Evolutionary conservation across 1,284 basidiomycete genomes (phyloP).

Genomic region (Gymnopus androsaceus): DNA sequence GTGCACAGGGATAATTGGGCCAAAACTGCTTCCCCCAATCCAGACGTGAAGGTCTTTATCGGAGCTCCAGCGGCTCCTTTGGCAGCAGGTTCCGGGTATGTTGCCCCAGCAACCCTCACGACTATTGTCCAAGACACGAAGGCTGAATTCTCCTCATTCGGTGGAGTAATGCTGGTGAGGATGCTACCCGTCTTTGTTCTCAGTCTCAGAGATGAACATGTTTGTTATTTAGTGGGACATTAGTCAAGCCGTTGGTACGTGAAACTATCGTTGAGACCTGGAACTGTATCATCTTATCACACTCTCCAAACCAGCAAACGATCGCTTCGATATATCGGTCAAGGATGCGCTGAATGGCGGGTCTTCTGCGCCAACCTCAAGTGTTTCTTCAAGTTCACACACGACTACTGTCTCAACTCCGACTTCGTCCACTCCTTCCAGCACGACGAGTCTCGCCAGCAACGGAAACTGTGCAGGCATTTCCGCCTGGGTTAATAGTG

Average conservation of each 20-base stretch:
- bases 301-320: conserved; percentile 44
- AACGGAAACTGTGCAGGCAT: conserved; percentile 48
- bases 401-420: conserved; percentile 29
- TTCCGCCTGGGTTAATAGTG: conserved; percentile 41
- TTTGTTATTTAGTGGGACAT: conserved; percentile 29
- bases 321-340: conserved; percentile 49
- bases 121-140: conserved; percentile 46
- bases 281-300: not conserved
- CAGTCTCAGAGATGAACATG: not conserved
- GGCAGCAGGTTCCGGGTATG: conserved; percentile 55
- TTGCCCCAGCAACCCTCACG: conserved; percentile 46
- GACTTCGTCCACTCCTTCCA: conserved; percentile 27
- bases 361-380: conserved; percentile 24
- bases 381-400: conserved; percentile 24
- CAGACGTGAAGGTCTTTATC: conserved; percentile 62
- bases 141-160: conserved; percentile 60
- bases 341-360: conserved; percentile 50
- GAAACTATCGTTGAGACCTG: conserved; percentile 6
- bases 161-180: conserved; percentile 67
- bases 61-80: conserved; percentile 55
- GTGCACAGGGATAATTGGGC: conserved; percentile 62
- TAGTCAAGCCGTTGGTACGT: conserved; percentile 31
- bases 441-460: conserved; percentile 28
- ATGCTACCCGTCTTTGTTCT: not conserved
- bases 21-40: conserved; percentile 56